These are phyloP conservation scores for Microdochium trichocladiopsis DNA, from an alignment of 2,329 filamentous ascomycete species.

Conservation along the genomic window DNA sequence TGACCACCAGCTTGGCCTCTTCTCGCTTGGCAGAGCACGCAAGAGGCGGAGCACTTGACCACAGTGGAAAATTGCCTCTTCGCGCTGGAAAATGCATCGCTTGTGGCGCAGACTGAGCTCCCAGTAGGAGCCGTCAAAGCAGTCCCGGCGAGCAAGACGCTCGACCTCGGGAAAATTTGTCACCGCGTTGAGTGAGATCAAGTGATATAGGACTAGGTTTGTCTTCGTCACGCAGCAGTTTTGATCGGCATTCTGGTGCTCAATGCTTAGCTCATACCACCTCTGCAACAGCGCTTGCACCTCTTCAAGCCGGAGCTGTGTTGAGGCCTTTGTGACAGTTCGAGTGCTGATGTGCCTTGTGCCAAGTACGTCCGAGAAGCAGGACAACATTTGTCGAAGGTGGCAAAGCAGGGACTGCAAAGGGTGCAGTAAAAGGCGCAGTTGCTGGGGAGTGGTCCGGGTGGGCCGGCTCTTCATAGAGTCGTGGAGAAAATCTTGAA, in stretches of 20 bases:
- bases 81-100: conserved; percentile 55
- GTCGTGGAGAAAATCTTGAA: conserved; percentile 61
- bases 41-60: conserved; percentile 60
- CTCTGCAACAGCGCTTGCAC: conserved; percentile 56
- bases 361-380: conserved; percentile 50
- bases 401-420: conserved; percentile 60
- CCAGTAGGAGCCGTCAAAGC: conserved; percentile 47
- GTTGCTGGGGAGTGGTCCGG: conserved; percentile 42
- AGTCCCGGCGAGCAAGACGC: conserved; percentile 55
- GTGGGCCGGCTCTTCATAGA: conserved; percentile 43
- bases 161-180: conserved; percentile 64
- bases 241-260: conserved; percentile 46
- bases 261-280: conserved; percentile 60
- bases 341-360: conserved; percentile 31
- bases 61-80: conserved; percentile 60
- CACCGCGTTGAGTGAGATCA: conserved; percentile 62
- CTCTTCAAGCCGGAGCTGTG: conserved; percentile 54
- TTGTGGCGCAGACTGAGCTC: conserved; percentile 49
- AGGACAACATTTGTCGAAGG: conserved; percentile 56
- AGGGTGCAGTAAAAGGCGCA: conserved; percentile 62
- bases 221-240: conserved; percentile 54
- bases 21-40: conserved; percentile 49
- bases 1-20: conserved; percentile 65
- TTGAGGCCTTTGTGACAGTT: conserved; percentile 51
- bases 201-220: conserved; percentile 62